phyloP scores from a whole-genome alignment of 2,329 filamentous ascomycete genomes.

The Colletotrichum sp. region DNA sequence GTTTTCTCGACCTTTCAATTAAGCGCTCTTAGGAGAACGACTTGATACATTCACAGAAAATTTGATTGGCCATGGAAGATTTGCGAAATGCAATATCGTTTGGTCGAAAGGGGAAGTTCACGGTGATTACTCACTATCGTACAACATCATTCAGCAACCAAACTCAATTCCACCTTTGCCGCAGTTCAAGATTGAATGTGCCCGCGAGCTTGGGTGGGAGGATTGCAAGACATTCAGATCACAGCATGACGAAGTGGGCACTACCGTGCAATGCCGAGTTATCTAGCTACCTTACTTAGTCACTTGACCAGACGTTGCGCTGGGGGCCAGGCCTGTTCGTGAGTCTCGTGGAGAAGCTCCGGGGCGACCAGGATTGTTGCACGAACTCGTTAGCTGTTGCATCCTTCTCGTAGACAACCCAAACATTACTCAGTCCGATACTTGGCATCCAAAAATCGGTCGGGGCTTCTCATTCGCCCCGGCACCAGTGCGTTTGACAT shows the following conservation, averaged over 20 bases:
- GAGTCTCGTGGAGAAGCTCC: not conserved
- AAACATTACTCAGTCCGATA: not conserved
- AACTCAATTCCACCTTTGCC: no score
- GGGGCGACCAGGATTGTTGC: not conserved
- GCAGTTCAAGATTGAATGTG: no score
- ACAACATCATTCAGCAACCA: not conserved
- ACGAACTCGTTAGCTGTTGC: not conserved
- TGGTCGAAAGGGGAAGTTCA: no score
- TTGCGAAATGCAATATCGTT: no score
- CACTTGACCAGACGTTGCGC: not conserved
- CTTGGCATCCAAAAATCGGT: not conserved
- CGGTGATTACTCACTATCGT: no score
- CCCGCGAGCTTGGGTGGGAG: no score
- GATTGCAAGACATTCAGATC: no score
- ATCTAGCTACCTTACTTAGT: accelerated
- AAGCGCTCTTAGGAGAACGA: no score
- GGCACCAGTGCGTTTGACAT: not conserved
- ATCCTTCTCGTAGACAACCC: not conserved
- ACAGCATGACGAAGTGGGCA: accelerated
- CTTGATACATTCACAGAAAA: no score
- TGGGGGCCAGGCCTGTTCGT: accelerated
- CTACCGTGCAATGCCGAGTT: not conserved
- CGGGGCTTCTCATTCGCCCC: not conserved
- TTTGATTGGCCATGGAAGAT: no score
- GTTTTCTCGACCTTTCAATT: no score